A percentile compares a stretch with the other conserved stretches of the same genome.
Conservation (phyloP, 495 filamentous ascomycete species). For the Podospora pseudocomata region DNA sequence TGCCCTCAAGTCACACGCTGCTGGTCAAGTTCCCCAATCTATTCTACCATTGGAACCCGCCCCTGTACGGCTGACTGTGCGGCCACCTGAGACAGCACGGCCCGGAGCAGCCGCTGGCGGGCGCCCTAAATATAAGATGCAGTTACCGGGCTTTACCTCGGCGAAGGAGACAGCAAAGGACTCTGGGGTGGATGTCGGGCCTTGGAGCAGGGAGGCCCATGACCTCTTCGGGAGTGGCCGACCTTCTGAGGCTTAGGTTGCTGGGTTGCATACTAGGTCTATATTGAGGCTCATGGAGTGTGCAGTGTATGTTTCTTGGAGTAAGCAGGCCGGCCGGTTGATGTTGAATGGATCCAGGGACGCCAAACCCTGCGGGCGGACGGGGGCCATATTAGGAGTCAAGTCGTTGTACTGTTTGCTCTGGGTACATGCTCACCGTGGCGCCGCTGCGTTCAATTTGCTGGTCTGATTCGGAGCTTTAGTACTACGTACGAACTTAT, state of each 20-base stretch:
- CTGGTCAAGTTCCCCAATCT: conserved; percentile 41
- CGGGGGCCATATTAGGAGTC: neutral
- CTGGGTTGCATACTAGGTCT: neutral
- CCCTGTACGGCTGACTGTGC: conserved; percentile 5
- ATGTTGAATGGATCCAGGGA: neutral
- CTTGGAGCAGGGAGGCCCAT: conserved; percentile 52
- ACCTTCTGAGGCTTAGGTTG: conserved; percentile 19
- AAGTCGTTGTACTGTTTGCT: neutral
- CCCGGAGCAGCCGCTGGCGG: conserved; percentile 16
- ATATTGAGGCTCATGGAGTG: neutral
- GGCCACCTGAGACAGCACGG: conserved; percentile 9
- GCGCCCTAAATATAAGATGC: conserved; percentile 29
- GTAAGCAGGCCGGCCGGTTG: neutral
- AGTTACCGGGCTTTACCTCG: conserved; percentile 38
- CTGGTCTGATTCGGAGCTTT: neutral
- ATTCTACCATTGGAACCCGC: conserved; percentile 33
- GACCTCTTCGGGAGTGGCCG: conserved; percentile 48
- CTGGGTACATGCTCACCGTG: neutral
- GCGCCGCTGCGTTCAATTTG: neutral
- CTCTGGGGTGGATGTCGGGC: conserved; percentile 35
- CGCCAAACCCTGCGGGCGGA: neutral
- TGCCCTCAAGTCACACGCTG: conserved; percentile 45
- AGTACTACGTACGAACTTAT: neutral
- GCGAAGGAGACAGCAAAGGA: conserved; percentile 17
- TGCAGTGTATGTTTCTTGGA: neutral